phyloP scores from a whole-genome alignment of 2,329 filamentous ascomycete species.

The Fusarium albidum region DNA sequence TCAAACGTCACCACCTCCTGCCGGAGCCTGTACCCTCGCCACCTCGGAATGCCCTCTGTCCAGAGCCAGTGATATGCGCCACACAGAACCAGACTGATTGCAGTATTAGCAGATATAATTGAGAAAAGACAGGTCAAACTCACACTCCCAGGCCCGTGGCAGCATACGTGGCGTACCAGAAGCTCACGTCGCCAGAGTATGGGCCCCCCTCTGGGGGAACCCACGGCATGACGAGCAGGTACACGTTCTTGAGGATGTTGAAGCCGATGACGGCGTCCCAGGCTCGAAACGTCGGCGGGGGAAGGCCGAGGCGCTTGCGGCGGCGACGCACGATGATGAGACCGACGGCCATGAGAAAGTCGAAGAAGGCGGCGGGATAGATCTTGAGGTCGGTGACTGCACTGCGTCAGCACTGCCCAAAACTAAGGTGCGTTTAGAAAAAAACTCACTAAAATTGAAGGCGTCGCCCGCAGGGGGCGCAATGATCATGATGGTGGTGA shows the following conservation, averaged over 20 bases:
- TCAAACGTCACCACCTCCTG: constrained; percentile 49
- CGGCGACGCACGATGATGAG: constrained; percentile 65
- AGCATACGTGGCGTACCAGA: constrained; percentile 78
- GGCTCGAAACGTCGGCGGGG: constrained; percentile 60
- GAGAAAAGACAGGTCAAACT: constrained; percentile 44
- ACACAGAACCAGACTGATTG: constrained; percentile 48
- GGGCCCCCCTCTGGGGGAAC: constrained; percentile 69
- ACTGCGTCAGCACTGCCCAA: background rate
- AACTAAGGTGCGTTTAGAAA: too few species aligned
- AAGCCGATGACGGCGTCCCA: constrained; percentile 68
- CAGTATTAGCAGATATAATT: too few species aligned
- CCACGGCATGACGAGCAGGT: constrained; percentile 75
- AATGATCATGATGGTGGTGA: constrained; percentile 67
- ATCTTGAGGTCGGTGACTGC: constrained; percentile 65
- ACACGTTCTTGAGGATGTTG: constrained; percentile 66
- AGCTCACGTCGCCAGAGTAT: constrained; percentile 71
- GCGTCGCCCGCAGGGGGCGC: constrained; percentile 69
- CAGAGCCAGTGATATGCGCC: constrained; percentile 66
- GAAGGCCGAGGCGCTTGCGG: constrained; percentile 59
- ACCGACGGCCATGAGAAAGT: constrained; percentile 63
- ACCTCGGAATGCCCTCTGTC: constrained; percentile 63
- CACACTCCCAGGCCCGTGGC: constrained; percentile 70
- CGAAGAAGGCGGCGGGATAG: constrained; percentile 67
- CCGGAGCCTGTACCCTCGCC: constrained; percentile 61
- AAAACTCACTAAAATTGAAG: constrained; percentile 63